Conservation (phyloP, 148 eudicot species). For the Vaccinium vitisidaea region DNA sequence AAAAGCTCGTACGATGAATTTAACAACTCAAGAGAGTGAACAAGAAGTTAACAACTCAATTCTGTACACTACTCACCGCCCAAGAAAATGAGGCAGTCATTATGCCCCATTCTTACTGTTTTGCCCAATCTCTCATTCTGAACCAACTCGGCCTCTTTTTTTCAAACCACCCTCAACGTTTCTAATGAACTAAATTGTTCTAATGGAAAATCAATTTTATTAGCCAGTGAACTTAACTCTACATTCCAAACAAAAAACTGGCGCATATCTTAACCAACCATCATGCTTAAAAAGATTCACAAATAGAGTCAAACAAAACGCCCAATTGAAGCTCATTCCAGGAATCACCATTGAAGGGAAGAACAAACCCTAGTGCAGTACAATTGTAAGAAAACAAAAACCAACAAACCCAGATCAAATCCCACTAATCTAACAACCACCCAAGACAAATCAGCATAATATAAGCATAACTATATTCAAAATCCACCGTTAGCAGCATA, state of each 20-base stretch:
- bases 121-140: background rate
- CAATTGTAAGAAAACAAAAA: background rate
- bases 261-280: background rate
- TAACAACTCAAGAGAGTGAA: background rate
- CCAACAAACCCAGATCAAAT: conserved; percentile 6
- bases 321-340: background rate
- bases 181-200: background rate
- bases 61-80: background rate
- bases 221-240: background rate
- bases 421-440: background rate
- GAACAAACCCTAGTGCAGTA: background rate
- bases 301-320: background rate
- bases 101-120: background rate
- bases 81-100: background rate
- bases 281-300: background rate
- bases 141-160: background rate
- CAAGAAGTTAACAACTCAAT: background rate
- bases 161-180: background rate
- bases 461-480: background rate
- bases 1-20: background rate
- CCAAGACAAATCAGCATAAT: background rate
- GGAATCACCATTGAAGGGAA: background rate
- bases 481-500: background rate
- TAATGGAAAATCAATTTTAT: background rate
- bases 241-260: background rate